Evolutionary conservation across 169 alveolate species (phyloP), one percentile per base, ranked within the genome.

Genomic region (Cryptosporidium sp.): DNA sequence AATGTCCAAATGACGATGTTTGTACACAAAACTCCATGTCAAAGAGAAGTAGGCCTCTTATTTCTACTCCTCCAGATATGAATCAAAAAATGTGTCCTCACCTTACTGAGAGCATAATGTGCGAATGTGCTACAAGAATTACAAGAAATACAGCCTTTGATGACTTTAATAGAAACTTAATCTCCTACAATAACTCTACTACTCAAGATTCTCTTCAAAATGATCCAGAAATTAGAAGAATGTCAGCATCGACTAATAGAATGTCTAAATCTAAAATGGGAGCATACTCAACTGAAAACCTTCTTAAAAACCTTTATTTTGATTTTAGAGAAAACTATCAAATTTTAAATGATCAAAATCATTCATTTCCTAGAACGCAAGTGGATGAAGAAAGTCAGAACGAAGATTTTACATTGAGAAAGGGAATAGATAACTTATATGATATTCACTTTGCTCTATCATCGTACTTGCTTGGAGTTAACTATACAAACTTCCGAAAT

Each of bases 21-120:
- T 80, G 89, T 31, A 80, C 89, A 6, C 69, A 23, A 62, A 61
- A 80, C 60, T 80, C 89, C 18, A 60, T 80, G 67, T 44, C 89
- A 21, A 80, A 67, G 39, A 35, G 89, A 80, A 80, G 80, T 23
- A 80, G 89, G 18, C 75, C 89, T 80, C 52, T 80, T 18, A 80
- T 80, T 37, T 80, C 89, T n/a, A 80, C 89, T 29, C 89, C 89
- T n/a, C 75, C 89, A 3, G 80, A 80, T 80, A 80, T 80, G 89
- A 80, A 80, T 80, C 89, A 60, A 35, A 80, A 44, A 31, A 31
- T 53, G 37, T 80, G 89, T 33, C 89, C 89, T 26, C 89, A 61
- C 12, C 68, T 80, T 23, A 80, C 75, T 3, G 89, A 80, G 37
- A 80, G 89, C 45, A 31, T 35, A 16, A 18, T 80, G 23, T 80